phyloP scores from a whole-genome alignment of 108 stramenopile genomes.

The Cyclostephanos invisitatus region DNA sequence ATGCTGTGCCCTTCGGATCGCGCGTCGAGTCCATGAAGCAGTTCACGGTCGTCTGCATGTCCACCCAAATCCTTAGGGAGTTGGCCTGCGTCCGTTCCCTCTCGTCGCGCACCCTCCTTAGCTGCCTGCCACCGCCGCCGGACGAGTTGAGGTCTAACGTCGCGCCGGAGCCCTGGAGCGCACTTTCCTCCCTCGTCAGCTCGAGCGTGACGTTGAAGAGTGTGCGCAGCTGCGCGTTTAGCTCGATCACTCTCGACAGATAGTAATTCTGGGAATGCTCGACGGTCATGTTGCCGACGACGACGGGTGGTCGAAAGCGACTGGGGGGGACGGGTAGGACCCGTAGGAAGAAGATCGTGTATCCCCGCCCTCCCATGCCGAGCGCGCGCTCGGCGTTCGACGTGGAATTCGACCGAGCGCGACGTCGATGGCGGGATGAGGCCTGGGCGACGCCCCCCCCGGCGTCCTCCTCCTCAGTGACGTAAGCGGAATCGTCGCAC shows the following conservation, averaged over 20 bases:
- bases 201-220: constrained; percentile 37
- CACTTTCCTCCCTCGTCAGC: constrained; percentile 39
- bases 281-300: constrained; percentile 84
- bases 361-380: constrained; percentile 52
- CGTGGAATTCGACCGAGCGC: constrained; percentile 30
- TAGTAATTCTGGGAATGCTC: constrained; percentile 97
- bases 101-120: constrained; percentile 38
- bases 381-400: constrained; percentile 43
- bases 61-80: constrained; percentile 82
- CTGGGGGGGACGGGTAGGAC: constrained; percentile 92
- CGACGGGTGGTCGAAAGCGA: constrained; percentile 95
- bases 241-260: constrained; percentile 79
- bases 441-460: neutral
- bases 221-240: constrained; percentile 70
- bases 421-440: neutral
- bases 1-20: constrained; percentile 71
- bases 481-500: constrained; percentile 3
- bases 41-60: constrained; percentile 94
- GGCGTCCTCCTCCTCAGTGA: constrained; percentile 15
- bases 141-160: neutral
- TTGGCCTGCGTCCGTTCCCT: constrained; percentile 57
- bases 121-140: constrained; percentile 10
- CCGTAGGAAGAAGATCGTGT: constrained; percentile 85
- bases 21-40: constrained; percentile 95
- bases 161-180: constrained; percentile 18